Evolutionary conservation across 139 green algal species (phyloP), one percentile per base, ranked within the genome.

Genomic region (Picochlorum sp.): DNA sequence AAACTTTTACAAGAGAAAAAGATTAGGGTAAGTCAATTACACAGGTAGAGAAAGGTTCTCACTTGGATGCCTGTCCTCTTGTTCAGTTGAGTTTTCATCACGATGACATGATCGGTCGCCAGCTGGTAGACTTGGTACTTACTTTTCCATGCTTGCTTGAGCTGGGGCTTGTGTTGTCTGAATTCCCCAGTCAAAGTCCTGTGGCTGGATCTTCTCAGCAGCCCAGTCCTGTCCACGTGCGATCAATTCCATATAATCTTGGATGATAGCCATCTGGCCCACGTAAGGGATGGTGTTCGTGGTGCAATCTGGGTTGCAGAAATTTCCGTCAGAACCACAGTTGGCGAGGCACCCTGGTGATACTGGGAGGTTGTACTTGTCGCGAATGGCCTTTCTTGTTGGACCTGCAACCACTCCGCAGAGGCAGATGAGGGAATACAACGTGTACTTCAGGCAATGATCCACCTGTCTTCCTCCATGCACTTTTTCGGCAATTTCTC

Each of bases 251-350:
- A 16, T 45, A 0, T 45, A 38, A 59, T 44, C 24, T 37, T 66
- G 60, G 60, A 38, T 56, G 5, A 66, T 14, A 11, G 49, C 49
- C 11, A 37, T 56, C 34, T 31, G 23, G 37, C 7, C 38, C 3
- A 66, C 24, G 13, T 26, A 66, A 9, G 60, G 60, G 14, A 66
- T 66, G 10, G 60, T 66, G 2, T 59, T 24, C 7, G 37, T 57
- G 60, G 57, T 54, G 60, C 60, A 66, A 47, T 66, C 60, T 21
- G 34, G 21, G n/a, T 23, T 55, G 60, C n/a, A 45, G 34, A 47
- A 20, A 47, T 44, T 62, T 20, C 30, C 18, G 13, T 62, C 56
- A 20, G 44, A 38, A 34, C 51, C 58, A 57, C n/a, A 21, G 15
- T 21, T 45, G 11, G 15, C 14, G 4, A 62, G 28, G n/a, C 15